Evolutionary conservation across 768 basidiomycete species (phyloP).

Genomic region (Paxillus involutus): DNA sequence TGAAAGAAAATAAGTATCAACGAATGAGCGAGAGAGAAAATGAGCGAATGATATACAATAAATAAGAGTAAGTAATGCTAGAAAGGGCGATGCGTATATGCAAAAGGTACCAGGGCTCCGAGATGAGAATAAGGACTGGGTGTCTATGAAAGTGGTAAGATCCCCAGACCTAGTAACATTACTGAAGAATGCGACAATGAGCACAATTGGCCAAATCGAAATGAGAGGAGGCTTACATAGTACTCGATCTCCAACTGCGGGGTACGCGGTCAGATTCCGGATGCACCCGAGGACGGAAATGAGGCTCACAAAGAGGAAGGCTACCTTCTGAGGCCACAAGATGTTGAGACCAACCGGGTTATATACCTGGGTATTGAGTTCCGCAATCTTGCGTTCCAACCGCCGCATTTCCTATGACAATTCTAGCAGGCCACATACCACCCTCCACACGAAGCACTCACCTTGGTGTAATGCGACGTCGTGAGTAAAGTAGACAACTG

Average conservation of each 20-base stretch:
- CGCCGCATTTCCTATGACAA: slow-evolving; percentile 70
- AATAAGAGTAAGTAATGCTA: neutral
- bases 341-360: slow-evolving; percentile 88
- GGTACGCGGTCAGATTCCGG: neutral
- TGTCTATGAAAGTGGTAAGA: neutral
- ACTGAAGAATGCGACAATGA: neutral
- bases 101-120: slow-evolving; percentile 10
- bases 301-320: slow-evolving; percentile 85
- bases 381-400: slow-evolving; percentile 59
- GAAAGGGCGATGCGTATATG: neutral
- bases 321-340: slow-evolving; percentile 80
- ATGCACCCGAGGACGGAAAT: neutral
- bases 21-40: neutral
- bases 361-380: slow-evolving; percentile 70
- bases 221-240: slow-evolving; percentile 58
- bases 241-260: slow-evolving; percentile 91
- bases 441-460: slow-evolving; percentile 22
- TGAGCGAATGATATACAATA: neutral
- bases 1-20: neutral
- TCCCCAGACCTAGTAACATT: slow-evolving; percentile 20
- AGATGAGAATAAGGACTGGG: neutral
- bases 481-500: slow-evolving; percentile 74
- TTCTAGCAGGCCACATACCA: neutral
- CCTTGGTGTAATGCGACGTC: slow-evolving; percentile 82
- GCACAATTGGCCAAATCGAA: neutral